Evolutionary conservation across 164 flowering plant species (phyloP).

Genomic region (Liquidambar formosana): DNA sequence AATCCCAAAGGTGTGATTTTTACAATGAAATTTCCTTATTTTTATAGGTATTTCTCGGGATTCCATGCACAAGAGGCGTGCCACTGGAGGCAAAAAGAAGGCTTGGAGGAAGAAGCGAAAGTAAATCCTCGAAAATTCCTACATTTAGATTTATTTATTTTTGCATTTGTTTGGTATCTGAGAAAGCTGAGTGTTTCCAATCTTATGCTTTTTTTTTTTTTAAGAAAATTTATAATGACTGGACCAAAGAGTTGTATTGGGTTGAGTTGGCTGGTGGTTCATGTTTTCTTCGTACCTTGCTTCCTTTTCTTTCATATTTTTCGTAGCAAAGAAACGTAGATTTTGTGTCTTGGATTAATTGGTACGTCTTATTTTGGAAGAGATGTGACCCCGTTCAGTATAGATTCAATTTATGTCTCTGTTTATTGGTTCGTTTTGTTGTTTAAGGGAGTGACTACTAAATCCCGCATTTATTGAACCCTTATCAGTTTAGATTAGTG

Average conservation of each 20-base stretch:
- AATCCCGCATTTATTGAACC: too few relatives aligned
- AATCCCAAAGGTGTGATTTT: not conserved
- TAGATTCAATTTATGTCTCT: too few relatives aligned
- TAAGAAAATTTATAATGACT: too few relatives aligned
- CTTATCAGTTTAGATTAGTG: not conserved
- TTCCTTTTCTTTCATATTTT: too few relatives aligned
- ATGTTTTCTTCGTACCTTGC: not conserved
- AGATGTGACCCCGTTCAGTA: too few relatives aligned
- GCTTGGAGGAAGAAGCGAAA: conserved; percentile 77
- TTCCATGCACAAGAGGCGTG: conserved; percentile 69
- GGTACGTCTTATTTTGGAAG: too few relatives aligned
- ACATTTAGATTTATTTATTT: not conserved
- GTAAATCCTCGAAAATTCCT: conserved; percentile 20
- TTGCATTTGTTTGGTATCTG: not conserved
- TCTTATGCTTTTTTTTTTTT: too few relatives aligned
- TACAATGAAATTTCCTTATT: too few relatives aligned
- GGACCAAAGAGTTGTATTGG: too few relatives aligned
- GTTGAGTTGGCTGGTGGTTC: not conserved
- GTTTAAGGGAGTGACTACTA: not conserved
- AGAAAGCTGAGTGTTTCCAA: not conserved
- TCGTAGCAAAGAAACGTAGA: too few relatives aligned
- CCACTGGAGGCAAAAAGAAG: conserved; percentile 75
- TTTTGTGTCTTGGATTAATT: too few relatives aligned
- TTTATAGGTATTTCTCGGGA: conserved; percentile 60
- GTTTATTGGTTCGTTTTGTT: too few relatives aligned